A percentile compares a stretch with the other conserved stretches of the same genome.
Evolutionary conservation across 202 grass and related monocot species (phyloP).

Genomic region (Panicum virgatum): DNA sequence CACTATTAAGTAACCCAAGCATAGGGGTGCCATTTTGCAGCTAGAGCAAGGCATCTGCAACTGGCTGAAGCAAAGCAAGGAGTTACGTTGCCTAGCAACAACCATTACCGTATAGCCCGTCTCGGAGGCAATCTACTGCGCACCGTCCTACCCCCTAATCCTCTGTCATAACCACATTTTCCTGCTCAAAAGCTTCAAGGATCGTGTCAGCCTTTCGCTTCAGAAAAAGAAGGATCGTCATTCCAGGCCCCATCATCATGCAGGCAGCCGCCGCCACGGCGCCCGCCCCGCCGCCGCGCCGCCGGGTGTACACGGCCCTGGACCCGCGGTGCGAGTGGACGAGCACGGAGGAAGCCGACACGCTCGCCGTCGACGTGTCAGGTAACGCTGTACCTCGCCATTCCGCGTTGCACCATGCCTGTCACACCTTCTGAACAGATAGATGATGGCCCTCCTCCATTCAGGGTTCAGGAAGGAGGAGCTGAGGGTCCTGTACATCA

Average conservation of each 20-base stretch:
- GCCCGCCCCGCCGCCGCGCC: background rate
- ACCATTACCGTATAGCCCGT: no score
- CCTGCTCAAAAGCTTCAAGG: background rate
- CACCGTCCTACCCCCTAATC: background rate
- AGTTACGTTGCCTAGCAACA: no score
- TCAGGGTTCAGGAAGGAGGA: constrained; percentile 88
- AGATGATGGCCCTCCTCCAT: background rate
- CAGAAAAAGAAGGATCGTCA: background rate
- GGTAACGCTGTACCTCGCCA: constrained; percentile 25
- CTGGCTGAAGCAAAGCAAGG: no score
- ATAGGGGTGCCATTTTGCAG: no score
- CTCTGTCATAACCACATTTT: background rate
- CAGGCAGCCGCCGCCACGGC: background rate
- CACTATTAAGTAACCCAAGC: no score
- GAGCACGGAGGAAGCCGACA: constrained; percentile 42
- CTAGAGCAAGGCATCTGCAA: no score
- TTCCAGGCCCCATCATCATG: background rate
- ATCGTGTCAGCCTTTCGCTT: background rate
- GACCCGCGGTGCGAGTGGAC: constrained; percentile 48
- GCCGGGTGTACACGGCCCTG: constrained; percentile 46
- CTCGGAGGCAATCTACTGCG: no score
- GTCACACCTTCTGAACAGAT: background rate
- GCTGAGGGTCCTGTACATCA: constrained; percentile 56
- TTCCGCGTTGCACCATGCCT: background rate
- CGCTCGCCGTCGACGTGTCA: constrained; percentile 49